Evolutionary conservation across 768 basidiomycete species (phyloP).

Genomic region (Amanita polypyramis): DNA sequence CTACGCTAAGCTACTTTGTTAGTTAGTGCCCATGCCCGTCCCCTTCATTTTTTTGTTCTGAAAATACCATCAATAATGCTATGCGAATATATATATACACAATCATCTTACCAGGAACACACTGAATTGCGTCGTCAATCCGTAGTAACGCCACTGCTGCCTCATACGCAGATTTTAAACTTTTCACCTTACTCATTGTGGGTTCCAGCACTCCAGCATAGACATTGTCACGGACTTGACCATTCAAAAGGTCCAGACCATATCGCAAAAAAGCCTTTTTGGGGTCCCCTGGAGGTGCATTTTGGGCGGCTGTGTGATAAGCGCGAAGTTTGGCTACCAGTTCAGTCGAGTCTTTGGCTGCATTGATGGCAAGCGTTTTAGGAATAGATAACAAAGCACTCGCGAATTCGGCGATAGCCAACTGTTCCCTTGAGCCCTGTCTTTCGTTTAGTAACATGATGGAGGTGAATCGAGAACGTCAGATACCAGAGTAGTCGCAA

Average conservation of each 20-base stretch:
- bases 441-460: constrained; percentile 9
- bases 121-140: constrained; percentile 94
- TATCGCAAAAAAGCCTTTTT: constrained; percentile 87
- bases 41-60: constrained; percentile 63
- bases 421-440: constrained; percentile 94
- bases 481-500: constrained; percentile 91
- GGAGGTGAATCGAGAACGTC: neutral
- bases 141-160: constrained; percentile 90
- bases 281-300: constrained; percentile 81
- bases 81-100: neutral
- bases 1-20: neutral
- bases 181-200: constrained; percentile 94
- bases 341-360: constrained; percentile 96
- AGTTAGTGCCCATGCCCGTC: constrained; percentile 69
- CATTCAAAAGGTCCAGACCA: constrained; percentile 90
- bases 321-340: constrained; percentile 94
- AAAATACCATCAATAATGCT: constrained; percentile 8
- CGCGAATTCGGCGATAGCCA: constrained; percentile 99
- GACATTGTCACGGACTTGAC: constrained; percentile 92
- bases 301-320: constrained; percentile 95
- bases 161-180: constrained; percentile 93
- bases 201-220: constrained; percentile 91
- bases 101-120: constrained; percentile 59
- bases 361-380: constrained; percentile 94
- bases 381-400: constrained; percentile 87